phyloP scores from a whole-genome alignment of 352 stramenopile species.

The Phytopythium sindhum region DNA sequence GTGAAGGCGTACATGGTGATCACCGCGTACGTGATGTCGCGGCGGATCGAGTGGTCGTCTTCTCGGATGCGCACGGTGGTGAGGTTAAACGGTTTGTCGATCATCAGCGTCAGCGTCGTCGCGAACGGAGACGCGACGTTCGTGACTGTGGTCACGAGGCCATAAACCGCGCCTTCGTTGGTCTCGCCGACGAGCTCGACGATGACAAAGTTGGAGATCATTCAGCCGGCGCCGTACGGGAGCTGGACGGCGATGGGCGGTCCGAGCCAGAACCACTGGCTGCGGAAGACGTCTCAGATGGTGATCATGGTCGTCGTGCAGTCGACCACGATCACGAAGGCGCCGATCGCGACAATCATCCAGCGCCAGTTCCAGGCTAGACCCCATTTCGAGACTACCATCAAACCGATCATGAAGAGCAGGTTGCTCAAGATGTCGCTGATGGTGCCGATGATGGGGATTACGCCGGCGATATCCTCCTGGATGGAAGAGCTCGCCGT shows the following conservation, averaged over 20 bases:
- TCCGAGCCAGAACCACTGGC: too few relatives aligned
- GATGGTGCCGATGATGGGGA: too few relatives aligned
- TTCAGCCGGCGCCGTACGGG: constrained; percentile 27
- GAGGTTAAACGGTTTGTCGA: constrained; percentile 23
- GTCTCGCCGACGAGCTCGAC: constrained; percentile 37
- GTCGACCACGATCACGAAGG: too few relatives aligned
- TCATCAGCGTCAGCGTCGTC: constrained; percentile 23
- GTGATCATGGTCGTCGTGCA: too few relatives aligned
- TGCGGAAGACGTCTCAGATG: too few relatives aligned
- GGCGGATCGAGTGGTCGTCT: constrained; percentile 6
- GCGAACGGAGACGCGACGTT: constrained; percentile 37
- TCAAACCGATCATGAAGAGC: too few relatives aligned
- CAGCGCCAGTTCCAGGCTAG: too few relatives aligned
- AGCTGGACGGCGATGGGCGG: constrained; percentile 20
- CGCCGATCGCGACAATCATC: too few relatives aligned
- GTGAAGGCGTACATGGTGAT: constrained; percentile 9
- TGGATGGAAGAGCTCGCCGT: too few relatives aligned
- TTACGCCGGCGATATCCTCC: too few relatives aligned
- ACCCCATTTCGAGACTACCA: too few relatives aligned
- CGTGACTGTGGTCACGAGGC: constrained; percentile 33
- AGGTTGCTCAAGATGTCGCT: too few relatives aligned
- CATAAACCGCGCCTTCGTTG: constrained; percentile 40
- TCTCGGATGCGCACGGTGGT: constrained; percentile 16
- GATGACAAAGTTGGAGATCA: constrained; percentile 22
- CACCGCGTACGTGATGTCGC: constrained; percentile 10